Evolutionary conservation across 805 yeast species (phyloP), one percentile per base, ranked within the genome.

Genomic region (Wickerhamomyces rabaulensis): DNA sequence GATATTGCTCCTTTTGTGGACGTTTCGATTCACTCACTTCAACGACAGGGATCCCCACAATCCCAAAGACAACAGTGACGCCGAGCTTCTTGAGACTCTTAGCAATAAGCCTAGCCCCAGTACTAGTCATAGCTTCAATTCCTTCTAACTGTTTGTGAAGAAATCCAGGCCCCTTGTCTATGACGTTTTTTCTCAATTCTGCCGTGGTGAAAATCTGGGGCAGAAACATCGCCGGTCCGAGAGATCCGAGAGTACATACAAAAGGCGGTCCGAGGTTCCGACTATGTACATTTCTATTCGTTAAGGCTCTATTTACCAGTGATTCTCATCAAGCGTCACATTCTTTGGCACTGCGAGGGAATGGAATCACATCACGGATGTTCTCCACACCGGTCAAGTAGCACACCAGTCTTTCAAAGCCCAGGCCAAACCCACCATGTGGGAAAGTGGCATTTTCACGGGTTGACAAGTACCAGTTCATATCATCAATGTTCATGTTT

Each of bases 351-450:
- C 84, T 79, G 53, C 99, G 71, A 2, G 96, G 91, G 62, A 92
- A 91, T 2, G 96, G 88, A 20, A 87, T 82, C 9, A 87, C 86
- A 57, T 94, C 99, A 54, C 87, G 76, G 39, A 94, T 79, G 60
- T 91, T 94, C 26, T 84, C 91, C 17, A 84, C 71, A 4, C 82
- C 89, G 8, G 82, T 74, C 46, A 90, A 67, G 54, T 83, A 91
- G 45, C 85, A 80, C 15, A 94, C 63, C 26, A 94, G 66, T 49
- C 99, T 71, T 63, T 94, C 99, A 54, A 91, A 80, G 0, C 99
- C 99, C 72, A 94, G 70, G 0, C 99, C 99, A 66, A 85, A 94
- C 0, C 99, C 99, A 41, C 99, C 99, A 62, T 92, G 98, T 0
- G 97, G 96, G 20, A 83, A 83, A 3, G 86, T 70, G 0, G 97